phyloP scores from a whole-genome alignment of 2,329 filamentous ascomycete species.

The Exophiala bonariae region DNA sequence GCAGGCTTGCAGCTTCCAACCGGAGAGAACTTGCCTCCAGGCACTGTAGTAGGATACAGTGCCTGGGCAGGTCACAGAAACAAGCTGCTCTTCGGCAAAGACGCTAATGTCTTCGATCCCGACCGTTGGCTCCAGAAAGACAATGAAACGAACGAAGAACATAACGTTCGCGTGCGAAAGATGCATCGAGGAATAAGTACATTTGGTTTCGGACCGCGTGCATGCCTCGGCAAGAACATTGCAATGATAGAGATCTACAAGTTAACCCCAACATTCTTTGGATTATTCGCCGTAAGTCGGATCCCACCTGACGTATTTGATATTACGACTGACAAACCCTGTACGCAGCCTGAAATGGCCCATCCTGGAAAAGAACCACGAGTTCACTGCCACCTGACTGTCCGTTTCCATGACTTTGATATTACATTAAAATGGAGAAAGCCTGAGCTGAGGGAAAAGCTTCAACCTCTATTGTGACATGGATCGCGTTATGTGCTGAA shows the following conservation, averaged over 20 bases:
- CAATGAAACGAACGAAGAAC: slow-evolving; percentile 8
- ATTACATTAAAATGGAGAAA: background rate
- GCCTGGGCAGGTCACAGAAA: slow-evolving; percentile 40
- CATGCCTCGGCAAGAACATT: slow-evolving; percentile 38
- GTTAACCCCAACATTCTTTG: slow-evolving; percentile 36
- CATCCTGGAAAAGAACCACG: background rate
- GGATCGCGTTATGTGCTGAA: no score
- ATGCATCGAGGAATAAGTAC: background rate
- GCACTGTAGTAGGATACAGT: slow-evolving; percentile 35
- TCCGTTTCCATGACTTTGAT: background rate
- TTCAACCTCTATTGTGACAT: no score
- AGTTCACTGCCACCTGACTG: background rate
- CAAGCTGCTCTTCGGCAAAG: slow-evolving; percentile 23
- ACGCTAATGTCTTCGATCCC: slow-evolving; percentile 41
- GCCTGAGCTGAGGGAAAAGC: background rate
- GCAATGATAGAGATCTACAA: slow-evolving; percentile 40
- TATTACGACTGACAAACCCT: background rate
- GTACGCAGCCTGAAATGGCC: background rate
- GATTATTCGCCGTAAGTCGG: no score
- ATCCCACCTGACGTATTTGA: no score
- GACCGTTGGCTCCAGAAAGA: slow-evolving; percentile 44
- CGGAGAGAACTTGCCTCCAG: slow-evolving; percentile 28
- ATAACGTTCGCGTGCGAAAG: no score
- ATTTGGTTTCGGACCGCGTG: slow-evolving; percentile 32
- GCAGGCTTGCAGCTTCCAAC: slow-evolving; percentile 30